Base-by-base conservation (phyloP, 2,329 filamentous ascomycete species). In the Fusarium sp. region DNA sequence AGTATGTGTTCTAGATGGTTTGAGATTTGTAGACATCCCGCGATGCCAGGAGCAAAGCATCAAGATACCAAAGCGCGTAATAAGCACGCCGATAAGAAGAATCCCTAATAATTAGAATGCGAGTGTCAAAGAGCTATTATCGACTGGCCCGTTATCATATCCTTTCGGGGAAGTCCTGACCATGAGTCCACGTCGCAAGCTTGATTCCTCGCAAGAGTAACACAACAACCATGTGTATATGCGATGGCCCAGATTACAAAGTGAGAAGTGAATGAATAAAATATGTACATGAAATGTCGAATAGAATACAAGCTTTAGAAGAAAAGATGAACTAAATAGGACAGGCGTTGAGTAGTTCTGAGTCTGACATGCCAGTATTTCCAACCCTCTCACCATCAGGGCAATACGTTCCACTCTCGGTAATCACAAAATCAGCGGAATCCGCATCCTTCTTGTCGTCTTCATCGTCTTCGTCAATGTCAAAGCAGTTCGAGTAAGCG, bases 1-100 rank as follows among this genome's bases (percentile, higher is more conserved):
- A 71, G 37, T 78, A 78, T 64, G 71, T 77, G 2, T 73, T 78
- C 73, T 88, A 72, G 34, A 27, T 18, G 9, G 8, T 27, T 11
- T 48, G 14, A 25, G 23, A 48, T 48, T 27, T 48, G 23, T 27
- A 48, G 14, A 48, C 16, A 18, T 27, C 14, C 23, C 25, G 43
- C 20, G 37, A 39, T 39, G 18, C 8, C 7, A 6, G 37, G n/a
- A 8, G 37, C 18, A 39, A 10, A n/a, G 9, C 9, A 41, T 41
- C 37, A 5, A n/a, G 18, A 6, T 41, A n/a, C 18, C 9, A n/a
- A n/a, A 41, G 18, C 37, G 10, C n/a, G 9, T 9, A n/a, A 41
- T 41, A 41, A 41, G 18, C 37, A 18, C 18, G 18, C 4, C 37
- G 18, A 41, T 41, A 41, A n/a, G 37, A 41, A 41, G 18, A 41